A percentile compares a stretch with the other conserved stretches of the same genome.
Evolutionary conservation across 495 filamentous ascomycete genomes (phyloP).

Genomic region (Hypoxylon rickii): DNA sequence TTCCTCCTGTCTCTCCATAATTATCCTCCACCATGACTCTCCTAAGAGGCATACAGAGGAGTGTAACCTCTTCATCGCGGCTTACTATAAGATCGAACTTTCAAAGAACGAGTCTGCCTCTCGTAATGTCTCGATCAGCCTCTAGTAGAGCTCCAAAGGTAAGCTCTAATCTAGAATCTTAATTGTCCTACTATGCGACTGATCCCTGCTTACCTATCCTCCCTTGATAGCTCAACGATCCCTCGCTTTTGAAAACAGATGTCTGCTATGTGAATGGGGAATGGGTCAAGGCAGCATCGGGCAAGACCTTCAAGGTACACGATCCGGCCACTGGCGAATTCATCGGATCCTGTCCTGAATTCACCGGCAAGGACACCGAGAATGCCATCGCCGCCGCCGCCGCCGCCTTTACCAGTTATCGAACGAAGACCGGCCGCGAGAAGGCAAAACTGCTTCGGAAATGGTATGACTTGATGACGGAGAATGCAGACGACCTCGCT

Average conservation of each 20-base stretch:
- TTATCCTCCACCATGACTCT: constrained; percentile 22
- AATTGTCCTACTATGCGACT: no score
- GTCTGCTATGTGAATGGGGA: constrained; percentile 86
- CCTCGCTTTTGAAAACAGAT: constrained; percentile 75
- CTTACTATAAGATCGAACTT: constrained; percentile 41
- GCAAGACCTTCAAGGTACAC: constrained; percentile 79
- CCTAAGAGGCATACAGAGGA: constrained; percentile 40
- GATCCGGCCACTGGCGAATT: constrained; percentile 80
- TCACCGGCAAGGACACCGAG: constrained; percentile 72
- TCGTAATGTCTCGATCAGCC: constrained; percentile 41
- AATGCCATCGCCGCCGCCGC: constrained; percentile 77
- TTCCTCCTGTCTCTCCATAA: neutral
- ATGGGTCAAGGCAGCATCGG: constrained; percentile 75
- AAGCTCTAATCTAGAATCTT: neutral
- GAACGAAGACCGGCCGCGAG: constrained; percentile 75
- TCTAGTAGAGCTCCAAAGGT: constrained; percentile 54
- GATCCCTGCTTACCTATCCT: no score
- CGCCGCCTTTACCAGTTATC: constrained; percentile 76
- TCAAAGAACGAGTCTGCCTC: constrained; percentile 42
- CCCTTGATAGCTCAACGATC: constrained; percentile 73
- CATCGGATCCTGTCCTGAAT: constrained; percentile 85
- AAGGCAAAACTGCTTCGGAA: constrained; percentile 80
- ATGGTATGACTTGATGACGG: constrained; percentile 89
- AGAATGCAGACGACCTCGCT: constrained; percentile 85
- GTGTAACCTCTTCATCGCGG: constrained; percentile 39